phyloP scores from a whole-genome alignment of 2,329 filamentous ascomycete species.

The Epichloe coenophiala region DNA sequence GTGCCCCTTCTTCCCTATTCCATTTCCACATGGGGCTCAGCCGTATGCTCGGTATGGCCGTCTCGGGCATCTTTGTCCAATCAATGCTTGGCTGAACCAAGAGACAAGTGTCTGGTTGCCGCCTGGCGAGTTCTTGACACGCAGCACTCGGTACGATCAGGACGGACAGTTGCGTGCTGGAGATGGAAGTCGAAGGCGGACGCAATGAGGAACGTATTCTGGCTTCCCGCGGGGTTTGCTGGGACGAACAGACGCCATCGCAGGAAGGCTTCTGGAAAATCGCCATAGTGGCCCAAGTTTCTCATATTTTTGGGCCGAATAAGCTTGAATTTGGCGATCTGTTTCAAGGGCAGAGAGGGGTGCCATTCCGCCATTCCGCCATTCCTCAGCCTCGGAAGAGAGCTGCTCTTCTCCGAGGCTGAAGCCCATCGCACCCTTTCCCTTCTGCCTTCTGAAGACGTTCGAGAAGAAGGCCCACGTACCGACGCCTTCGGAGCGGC shows the following conservation, averaged over 20 bases:
- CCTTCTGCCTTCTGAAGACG: constrained; percentile 9
- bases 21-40: neutral
- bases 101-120: neutral
- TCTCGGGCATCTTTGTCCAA: no score
- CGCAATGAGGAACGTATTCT: no score
- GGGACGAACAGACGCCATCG: neutral
- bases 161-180: no score
- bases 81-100: neutral
- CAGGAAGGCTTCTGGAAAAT: constrained; percentile 5
- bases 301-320: neutral
- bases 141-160: neutral
- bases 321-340: neutral
- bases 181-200: no score
- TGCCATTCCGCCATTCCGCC: neutral
- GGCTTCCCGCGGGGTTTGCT: no score
- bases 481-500: no score
- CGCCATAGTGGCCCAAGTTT: neutral
- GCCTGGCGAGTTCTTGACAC: neutral
- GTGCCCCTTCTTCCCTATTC: no score
- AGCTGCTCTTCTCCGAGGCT: neutral
- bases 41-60: no score
- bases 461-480: constrained; percentile 13
- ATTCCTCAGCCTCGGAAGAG: neutral
- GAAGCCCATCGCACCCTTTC: neutral
- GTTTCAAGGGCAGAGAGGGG: neutral